These are phyloP conservation scores for Rhizopogon vinicolor DNA, from an alignment of 768 basidiomycete genomes.

Conservation along the genomic window DNA sequence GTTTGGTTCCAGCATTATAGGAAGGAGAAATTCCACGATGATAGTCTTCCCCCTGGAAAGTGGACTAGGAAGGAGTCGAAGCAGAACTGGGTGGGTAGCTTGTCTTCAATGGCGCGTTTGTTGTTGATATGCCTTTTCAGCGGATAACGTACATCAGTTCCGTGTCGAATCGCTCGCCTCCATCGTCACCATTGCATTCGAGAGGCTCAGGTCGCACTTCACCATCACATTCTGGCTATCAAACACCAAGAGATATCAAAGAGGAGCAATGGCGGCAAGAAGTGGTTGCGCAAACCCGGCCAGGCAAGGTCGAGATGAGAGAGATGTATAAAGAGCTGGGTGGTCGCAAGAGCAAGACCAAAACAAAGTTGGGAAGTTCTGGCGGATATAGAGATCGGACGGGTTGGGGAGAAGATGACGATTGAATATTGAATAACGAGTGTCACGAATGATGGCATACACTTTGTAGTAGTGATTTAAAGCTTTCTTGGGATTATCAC, in stretches of 20 bases:
- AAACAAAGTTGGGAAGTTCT: slow-evolving; percentile 67
- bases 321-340: slow-evolving; percentile 89
- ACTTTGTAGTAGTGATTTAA: background rate
- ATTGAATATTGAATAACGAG: slow-evolving; percentile 10
- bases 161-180: slow-evolving; percentile 34
- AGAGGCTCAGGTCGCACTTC: slow-evolving; percentile 46
- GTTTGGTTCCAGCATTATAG: slow-evolving; percentile 95
- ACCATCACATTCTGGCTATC: slow-evolving; percentile 54
- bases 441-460: background rate
- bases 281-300: slow-evolving; percentile 42
- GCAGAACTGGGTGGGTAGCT: slow-evolving; percentile 71
- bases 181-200: slow-evolving; percentile 32
- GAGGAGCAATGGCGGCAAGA: slow-evolving; percentile 71
- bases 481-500: background rate
- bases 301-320: slow-evolving; percentile 82
- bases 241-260: slow-evolving; percentile 72
- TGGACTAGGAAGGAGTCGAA: slow-evolving; percentile 96
- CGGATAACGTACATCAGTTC: slow-evolving; percentile 43
- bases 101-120: background rate
- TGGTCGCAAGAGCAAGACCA: slow-evolving; percentile 74
- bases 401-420: slow-evolving; percentile 55
- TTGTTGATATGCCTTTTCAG: slow-evolving; percentile 28
- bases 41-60: slow-evolving; percentile 72
- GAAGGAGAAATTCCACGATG: slow-evolving; percentile 82
- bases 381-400: slow-evolving; percentile 70